These are phyloP conservation scores for Pyrenopolyporus hunteri DNA, from an alignment of 495 filamentous ascomycete species.

Conservation along the genomic window DNA sequence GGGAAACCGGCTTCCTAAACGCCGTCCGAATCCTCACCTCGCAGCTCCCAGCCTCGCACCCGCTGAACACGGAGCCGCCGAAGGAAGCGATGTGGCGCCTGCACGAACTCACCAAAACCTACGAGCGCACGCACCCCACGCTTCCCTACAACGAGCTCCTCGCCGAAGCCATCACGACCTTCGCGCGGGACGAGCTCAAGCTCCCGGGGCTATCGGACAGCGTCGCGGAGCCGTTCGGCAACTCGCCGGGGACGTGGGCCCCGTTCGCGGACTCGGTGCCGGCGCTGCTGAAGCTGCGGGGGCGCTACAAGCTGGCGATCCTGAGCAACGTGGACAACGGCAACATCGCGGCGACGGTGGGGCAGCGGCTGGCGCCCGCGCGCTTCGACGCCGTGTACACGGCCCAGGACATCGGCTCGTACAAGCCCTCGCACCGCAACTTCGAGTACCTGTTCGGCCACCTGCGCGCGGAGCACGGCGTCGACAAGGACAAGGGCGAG, in stretches of 20 bases:
- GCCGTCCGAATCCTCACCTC: conserved; percentile 50
- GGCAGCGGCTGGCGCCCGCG: conserved; percentile 48
- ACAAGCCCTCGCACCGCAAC: conserved; percentile 72
- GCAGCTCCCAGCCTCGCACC: conserved; percentile 49
- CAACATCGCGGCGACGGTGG: conserved; percentile 63
- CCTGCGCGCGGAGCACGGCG: conserved; percentile 60
- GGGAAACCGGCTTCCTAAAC: conserved; percentile 57
- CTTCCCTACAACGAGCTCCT: conserved; percentile 66
- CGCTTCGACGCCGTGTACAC: conserved; percentile 74
- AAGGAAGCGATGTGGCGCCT: conserved; percentile 42
- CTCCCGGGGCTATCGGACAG: conserved; percentile 45
- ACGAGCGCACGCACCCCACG: conserved; percentile 57
- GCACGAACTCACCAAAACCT: conserved; percentile 39
- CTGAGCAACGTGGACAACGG: conserved; percentile 74
- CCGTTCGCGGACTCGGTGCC: conserved; percentile 70
- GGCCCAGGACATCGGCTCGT: conserved; percentile 74
- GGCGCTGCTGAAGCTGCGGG: conserved; percentile 59
- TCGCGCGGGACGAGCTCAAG: conserved; percentile 50
- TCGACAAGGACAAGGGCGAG: conserved; percentile 56
- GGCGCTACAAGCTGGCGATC: conserved; percentile 70
- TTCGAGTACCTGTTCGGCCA: conserved; percentile 69
- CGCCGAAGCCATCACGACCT: conserved; percentile 51
- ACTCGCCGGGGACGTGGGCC: conserved; percentile 64
- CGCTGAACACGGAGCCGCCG: conserved; percentile 47
- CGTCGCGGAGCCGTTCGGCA: conserved; percentile 55